phyloP scores from a whole-genome alignment of 768 basidiomycete species.

The Podaxis rugospora region DNA sequence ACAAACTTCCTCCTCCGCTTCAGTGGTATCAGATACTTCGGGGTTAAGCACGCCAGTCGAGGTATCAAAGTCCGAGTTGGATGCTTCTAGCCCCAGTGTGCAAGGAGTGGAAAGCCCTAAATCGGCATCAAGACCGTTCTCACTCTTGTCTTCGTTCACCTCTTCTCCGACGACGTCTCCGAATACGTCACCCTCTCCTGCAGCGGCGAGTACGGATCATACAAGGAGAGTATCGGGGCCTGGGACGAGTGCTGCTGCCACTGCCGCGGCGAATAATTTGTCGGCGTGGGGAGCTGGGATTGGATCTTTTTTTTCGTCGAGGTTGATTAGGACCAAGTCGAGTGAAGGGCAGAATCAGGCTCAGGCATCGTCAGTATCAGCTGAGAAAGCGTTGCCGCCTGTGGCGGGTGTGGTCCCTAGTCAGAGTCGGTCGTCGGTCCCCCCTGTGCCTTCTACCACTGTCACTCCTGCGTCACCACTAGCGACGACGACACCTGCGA shows the following conservation, averaged over 20 bases:
- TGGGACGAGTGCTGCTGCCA: slow-evolving; percentile 13
- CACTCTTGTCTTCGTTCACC: slow-evolving; percentile 11
- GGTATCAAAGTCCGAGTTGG: slow-evolving; percentile 32
- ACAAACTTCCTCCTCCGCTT: slow-evolving; percentile 16
- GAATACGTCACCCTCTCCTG: not conserved
- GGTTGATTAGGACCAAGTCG: slow-evolving; percentile 6
- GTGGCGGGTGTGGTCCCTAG: not conserved
- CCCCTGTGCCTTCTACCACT: not conserved
- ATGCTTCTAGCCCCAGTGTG: slow-evolving; percentile 14
- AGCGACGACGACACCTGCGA: not conserved
- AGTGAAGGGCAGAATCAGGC: not conserved
- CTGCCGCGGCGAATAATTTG: slow-evolving; percentile 1
- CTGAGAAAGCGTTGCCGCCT: slow-evolving; percentile 2
- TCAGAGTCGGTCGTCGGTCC: not conserved
- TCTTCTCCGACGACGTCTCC: not conserved
- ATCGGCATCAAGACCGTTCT: slow-evolving; percentile 14
- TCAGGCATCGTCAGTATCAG: not conserved
- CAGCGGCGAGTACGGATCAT: not conserved
- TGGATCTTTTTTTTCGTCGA: slow-evolving; percentile 29
- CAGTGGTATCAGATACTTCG: slow-evolving; percentile 23
- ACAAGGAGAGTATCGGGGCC: slow-evolving; percentile 15
- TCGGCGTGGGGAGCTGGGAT: slow-evolving; percentile 29
- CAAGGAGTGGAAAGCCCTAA: slow-evolving; percentile 8
- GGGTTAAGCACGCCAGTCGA: slow-evolving; percentile 34
- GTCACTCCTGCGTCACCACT: not conserved